Base-by-base conservation (phyloP, 73 alveolate genomes). In the Effrenium voratum region DNA sequence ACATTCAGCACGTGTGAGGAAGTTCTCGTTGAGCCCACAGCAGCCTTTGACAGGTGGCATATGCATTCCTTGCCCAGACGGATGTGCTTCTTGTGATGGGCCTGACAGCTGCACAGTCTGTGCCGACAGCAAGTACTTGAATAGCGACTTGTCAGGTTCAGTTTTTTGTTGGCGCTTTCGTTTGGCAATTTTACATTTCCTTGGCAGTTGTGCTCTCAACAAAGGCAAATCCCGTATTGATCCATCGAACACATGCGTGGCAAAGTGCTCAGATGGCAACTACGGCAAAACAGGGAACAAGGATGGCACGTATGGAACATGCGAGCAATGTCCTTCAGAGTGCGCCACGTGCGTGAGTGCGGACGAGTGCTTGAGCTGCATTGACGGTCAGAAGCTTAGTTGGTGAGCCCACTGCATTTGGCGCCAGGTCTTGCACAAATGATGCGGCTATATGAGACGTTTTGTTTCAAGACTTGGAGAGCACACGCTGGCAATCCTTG, bases 81-180 rank as follows among this genome's bases (percentile, higher is more conserved):
- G 82, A 34, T 72, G 82, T 34, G 82, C 82, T 36, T 44, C 82
- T 32, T 72, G 82, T 34, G 82, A 72, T 72, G 82, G 82, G 15
- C 82, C 82, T 19, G 82, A 72, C 82, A 72, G 82, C 46, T 72
- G 82, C 82, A 72, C 82, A 26, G 82, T 72, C n/a, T 72, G 82
- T 47, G 38, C 49, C 15, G 82, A 72, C 82, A 72, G 38, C 82
- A 72, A 34, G 13, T 72, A 36, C 82, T 72, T 72, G 47, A 72
- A 72, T 47, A 72, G 82, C 19, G 49, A 32, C 49, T 72, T n/a
- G 19, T 47, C 82, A 36, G 24, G 38, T 26, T 22, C 44, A 68
- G 26, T 36, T 24, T 0, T 66, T n/a, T n/a, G n/a, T n/a, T n/a
- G n/a, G n/a, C n/a, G n/a, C n/a, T n/a, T n/a, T n/a, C n/a, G n/a